phyloP scores from a whole-genome alignment of 768 basidiomycete species.

The Cystobasidium tubakii region DNA sequence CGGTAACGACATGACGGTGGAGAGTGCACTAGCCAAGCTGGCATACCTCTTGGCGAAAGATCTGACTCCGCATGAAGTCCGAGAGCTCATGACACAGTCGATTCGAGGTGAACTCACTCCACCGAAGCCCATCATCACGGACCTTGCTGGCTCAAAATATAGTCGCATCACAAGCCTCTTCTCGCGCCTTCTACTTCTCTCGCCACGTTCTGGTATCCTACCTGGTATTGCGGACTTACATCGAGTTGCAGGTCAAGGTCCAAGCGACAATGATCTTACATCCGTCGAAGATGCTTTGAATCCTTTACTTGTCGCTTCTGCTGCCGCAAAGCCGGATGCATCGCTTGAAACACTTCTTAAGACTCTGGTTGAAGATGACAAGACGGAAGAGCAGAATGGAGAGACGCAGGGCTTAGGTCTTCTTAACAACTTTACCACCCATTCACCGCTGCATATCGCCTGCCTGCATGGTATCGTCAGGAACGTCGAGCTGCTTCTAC shows the following conservation, averaged over 20 bases:
- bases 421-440: slow-evolving; percentile 35
- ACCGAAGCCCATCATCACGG: slow-evolving; percentile 39
- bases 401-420: slow-evolving; percentile 14
- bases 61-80: slow-evolving; percentile 62
- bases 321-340: slow-evolving; percentile 25
- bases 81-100: slow-evolving; percentile 67
- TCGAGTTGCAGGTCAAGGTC: slow-evolving; percentile 18
- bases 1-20: neutral
- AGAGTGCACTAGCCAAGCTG: slow-evolving; percentile 74
- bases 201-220: neutral
- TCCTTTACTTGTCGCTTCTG: slow-evolving; percentile 32
- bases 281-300: slow-evolving; percentile 26
- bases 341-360: slow-evolving; percentile 26
- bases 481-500: slow-evolving; percentile 45
- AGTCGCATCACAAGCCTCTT: slow-evolving; percentile 35
- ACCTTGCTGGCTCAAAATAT: slow-evolving; percentile 2
- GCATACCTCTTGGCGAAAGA: slow-evolving; percentile 86
- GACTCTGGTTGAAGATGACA: slow-evolving; percentile 6
- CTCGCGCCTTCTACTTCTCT: slow-evolving; percentile 14
- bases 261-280: slow-evolving; percentile 9
- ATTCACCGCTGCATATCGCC: slow-evolving; percentile 47
- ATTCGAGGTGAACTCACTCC: slow-evolving; percentile 81
- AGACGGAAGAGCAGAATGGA: neutral
- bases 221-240: neutral
- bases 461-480: slow-evolving; percentile 38